A percentile compares a stretch with the other conserved stretches of the same genome.
phyloP scores from a whole-genome alignment of 306 rosid genomes.

The Gastrolobium bilobum region DNA sequence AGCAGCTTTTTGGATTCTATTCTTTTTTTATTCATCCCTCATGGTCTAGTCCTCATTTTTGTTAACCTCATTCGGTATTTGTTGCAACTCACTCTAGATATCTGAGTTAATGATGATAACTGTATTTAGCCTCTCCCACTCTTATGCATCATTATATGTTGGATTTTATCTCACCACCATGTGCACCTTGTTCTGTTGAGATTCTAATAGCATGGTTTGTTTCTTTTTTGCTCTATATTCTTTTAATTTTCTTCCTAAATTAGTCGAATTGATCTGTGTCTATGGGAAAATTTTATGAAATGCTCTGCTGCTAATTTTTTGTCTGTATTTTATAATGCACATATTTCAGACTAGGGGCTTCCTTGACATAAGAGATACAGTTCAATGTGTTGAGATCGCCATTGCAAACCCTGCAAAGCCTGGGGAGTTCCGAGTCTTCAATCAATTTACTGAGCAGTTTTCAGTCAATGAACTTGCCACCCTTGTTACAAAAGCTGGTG shows the following conservation, averaged over 20 bases:
- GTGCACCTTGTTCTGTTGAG: background rate
- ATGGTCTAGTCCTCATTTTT: background rate
- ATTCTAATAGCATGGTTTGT: background rate
- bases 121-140: background rate
- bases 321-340: slow-evolving; percentile 35
- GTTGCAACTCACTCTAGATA: slow-evolving; percentile 3
- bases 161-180: slow-evolving; percentile 21
- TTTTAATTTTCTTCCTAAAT: slow-evolving; percentile 18
- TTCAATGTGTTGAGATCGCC: slow-evolving; percentile 95
- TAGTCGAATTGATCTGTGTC: slow-evolving; percentile 19
- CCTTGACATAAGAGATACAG: slow-evolving; percentile 97
- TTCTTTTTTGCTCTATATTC: slow-evolving; percentile 6
- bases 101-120: slow-evolving; percentile 5
- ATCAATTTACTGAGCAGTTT: slow-evolving; percentile 94
- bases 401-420: slow-evolving; percentile 88
- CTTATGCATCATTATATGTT: slow-evolving; percentile 2
- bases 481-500: slow-evolving; percentile 82
- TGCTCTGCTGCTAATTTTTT: slow-evolving; percentile 31
- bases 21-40: background rate
- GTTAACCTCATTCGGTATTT: background rate
- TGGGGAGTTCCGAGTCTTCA: slow-evolving; percentile 93
- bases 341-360: slow-evolving; percentile 88
- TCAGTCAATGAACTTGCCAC: slow-evolving; percentile 87
- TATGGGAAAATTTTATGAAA: background rate
- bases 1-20: background rate